Evolutionary conservation across 2,329 filamentous ascomycete species (phyloP), one percentile per base, ranked within the genome.

Genomic region (Colletotrichum sp.): DNA sequence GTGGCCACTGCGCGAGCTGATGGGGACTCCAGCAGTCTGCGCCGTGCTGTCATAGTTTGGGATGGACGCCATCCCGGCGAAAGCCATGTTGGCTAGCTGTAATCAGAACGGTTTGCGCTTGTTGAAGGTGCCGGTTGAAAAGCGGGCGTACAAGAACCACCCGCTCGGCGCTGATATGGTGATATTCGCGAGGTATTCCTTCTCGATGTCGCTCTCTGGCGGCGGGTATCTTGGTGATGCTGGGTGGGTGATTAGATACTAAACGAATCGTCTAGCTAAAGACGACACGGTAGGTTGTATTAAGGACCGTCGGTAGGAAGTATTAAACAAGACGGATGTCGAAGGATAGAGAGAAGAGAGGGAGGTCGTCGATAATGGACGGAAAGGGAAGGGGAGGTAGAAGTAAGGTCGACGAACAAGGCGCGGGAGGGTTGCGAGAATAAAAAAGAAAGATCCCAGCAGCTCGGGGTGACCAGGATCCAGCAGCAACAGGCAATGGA

Each of bases 11-110:
- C 77, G 82, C 21, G 81, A 77, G 12, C 28, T 39, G 39, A 80
- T 76, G 6, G 88, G 85, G 49, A 83, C 83, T 65, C 88, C 87
- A 18, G 83, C 82, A 15, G 79, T 82, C 77, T 88, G 86, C 13
- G 87, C 86, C 30, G 89, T 89, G 78, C 83, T 84, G 80, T 90
- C 89, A 80, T 90, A 87, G 80, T 87, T 85, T 74, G 87, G 87
- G 78, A 85, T 83, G 80, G 83, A 82, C 34, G 81, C 80, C 72
- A 80, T 65, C n/a, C 84, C 86, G 67, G 84, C 80, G 71, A 88
- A 85, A 66, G 87, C 86, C 87, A 89, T 88, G 21, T 18, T 32
- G 15, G 64, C 26, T 39, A 4, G 57, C 49, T 39, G 36, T 26
- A 4, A 18, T 52, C 30, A 24, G 16, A 9, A 52, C 8, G 15